Base-by-base conservation (phyloP, 1,139 yeast species). In the Meyerozyma carpophila region DNA sequence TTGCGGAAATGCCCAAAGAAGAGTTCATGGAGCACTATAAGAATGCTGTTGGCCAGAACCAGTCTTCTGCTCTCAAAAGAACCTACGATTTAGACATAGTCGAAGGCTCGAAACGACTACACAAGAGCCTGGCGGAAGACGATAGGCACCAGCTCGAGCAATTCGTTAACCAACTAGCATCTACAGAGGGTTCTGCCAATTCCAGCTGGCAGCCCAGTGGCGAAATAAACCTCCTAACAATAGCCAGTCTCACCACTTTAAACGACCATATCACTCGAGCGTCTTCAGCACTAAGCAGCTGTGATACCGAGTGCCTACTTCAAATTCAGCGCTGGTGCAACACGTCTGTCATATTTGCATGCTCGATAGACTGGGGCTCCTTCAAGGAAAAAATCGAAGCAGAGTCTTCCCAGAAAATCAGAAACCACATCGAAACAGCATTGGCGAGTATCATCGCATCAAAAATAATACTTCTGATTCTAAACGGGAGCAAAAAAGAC, bases 401-500 rank as follows among this genome's bases (percentile, higher is more conserved):
- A 62, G 5, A 59, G 78, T 1, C 63, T 78, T 44, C 62, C 70
- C 20, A 59, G 75, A 8, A 61, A 65, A 11, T 57, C 68, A 39
- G 50, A 55, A 8, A 80, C 77, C 40, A 5, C 8, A 10, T 31
- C 16, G 39, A 37, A 11, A 11, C 9, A 8, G 28, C 39, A 3
- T 18, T 24, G 24, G 13, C 6, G 8, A 13, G 28, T 69, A 1
- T 59, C 68, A 37, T 58, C 16, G 68, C 81, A 0, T 57, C 72
- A 0, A 63, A 66, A n/a, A 55, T 76, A 2, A 56, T 77, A 6
- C 56, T 80, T 42, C 50, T 62, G 5, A 59, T 79, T 1, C 63
- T 79, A 45, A 62, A 70, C 20, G 59, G 74, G 8, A 61, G 65
- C 11, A 56, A 68, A 37, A 50, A 55, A 8, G 80, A 77, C 40